Evolutionary conservation across 108 stramenopile genomes (phyloP).

Genomic region (Stephanodiscus minutulus): DNA sequence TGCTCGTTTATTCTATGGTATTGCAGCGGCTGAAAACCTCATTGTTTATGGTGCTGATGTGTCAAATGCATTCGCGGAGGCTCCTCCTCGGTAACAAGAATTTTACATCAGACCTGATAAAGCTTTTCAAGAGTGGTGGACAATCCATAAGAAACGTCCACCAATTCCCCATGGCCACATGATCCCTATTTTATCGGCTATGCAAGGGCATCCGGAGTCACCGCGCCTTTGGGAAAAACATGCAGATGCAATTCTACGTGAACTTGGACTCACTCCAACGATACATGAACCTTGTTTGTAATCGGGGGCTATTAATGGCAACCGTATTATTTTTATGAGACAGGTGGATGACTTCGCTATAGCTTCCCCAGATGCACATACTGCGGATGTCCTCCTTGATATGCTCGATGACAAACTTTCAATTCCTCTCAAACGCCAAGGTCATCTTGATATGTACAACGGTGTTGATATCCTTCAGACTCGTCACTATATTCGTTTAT

Average conservation of each 20-base stretch:
- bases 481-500: too few species aligned
- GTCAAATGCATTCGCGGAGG: neutral
- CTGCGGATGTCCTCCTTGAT: neutral
- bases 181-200: neutral
- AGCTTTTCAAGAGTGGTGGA: neutral
- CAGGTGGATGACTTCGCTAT: constrained; percentile 27
- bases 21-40: neutral
- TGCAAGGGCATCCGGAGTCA: constrained; percentile 25
- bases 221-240: constrained; percentile 22
- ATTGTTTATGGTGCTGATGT: constrained; percentile 2
- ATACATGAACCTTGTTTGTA: constrained; percentile 22
- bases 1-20: neutral
- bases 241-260: constrained; percentile 9
- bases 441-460: neutral
- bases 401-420: constrained; percentile 1
- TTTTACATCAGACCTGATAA: neutral
- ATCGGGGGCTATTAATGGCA: neutral
- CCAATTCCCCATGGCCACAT: neutral
- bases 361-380: neutral
- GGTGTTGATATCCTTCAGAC: neutral
- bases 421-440: constrained; percentile 8
- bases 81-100: neutral
- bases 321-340: too few species aligned
- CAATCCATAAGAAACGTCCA: neutral
- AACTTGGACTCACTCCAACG: neutral